A percentile compares a stretch with the other conserved stretches of the same genome.
phyloP scores from a whole-genome alignment of 1,284 basidiomycete genomes.

The Naganishia sp. region DNA sequence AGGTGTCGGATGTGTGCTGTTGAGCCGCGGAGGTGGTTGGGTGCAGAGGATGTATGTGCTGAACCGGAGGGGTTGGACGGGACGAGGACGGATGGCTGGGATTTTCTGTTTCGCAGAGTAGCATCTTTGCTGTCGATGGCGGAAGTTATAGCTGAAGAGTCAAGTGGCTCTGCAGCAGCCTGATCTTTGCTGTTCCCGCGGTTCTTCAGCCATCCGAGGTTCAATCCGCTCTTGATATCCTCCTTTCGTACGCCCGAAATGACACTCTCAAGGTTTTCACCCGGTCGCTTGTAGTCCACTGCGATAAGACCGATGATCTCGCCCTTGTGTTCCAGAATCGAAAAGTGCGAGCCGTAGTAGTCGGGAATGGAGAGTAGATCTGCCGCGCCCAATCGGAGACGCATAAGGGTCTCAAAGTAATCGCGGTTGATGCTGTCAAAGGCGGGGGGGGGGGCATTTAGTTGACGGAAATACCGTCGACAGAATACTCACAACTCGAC shows the following conservation, averaged over 20 bases:
- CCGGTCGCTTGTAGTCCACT: conserved; percentile 59
- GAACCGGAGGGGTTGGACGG: not conserved
- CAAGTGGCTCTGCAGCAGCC: conserved; percentile 34
- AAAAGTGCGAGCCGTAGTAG: conserved; percentile 68
- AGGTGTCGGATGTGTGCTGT: conserved; percentile 73
- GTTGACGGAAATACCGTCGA: no score
- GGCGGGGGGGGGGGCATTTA: not conserved
- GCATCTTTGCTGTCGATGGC: conserved; percentile 5
- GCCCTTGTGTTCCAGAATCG: conserved; percentile 65
- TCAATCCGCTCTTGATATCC: conserved; percentile 45
- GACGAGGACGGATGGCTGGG: not conserved
- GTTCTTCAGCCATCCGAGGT: conserved; percentile 35
- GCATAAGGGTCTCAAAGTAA: conserved; percentile 63
- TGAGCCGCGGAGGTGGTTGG: conserved; percentile 51
- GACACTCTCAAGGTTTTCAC: conserved; percentile 36
- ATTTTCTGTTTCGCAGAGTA: conserved; percentile 10
- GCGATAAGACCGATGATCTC: conserved; percentile 69
- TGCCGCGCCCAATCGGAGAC: conserved; percentile 60
- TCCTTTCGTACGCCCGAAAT: conserved; percentile 37
- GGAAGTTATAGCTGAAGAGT: not conserved
- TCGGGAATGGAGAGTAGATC: conserved; percentile 62
- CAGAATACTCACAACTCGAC: conserved; percentile 65
- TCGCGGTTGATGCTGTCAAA: conserved; percentile 65
- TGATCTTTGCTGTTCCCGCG: conserved; percentile 36
- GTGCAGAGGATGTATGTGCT: not conserved